Conservation (phyloP, 805 yeast species). For the Spathaspora boniae region DNA sequence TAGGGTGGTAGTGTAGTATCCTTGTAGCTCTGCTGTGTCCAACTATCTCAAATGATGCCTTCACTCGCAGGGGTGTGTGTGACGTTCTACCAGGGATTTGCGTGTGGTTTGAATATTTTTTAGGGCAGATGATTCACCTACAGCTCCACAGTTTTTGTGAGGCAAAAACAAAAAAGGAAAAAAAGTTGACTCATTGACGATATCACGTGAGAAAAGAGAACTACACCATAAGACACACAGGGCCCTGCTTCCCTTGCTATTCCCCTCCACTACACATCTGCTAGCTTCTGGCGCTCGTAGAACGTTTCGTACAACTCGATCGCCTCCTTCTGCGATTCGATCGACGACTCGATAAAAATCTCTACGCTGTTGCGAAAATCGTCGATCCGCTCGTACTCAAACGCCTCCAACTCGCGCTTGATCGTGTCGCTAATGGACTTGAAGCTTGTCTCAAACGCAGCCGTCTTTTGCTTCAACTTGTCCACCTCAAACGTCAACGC, state of each 20-base stretch:
- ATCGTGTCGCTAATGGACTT: slow-evolving; percentile 63
- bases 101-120: too few species aligned
- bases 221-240: neutral
- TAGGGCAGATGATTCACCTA: neutral
- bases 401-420: slow-evolving; percentile 60
- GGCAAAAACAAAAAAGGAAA: neutral
- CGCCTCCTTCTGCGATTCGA: slow-evolving; percentile 90
- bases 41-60: too few species aligned
- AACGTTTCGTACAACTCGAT: slow-evolving; percentile 88
- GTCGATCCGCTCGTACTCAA: slow-evolving; percentile 71
- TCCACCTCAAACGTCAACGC: slow-evolving; percentile 57
- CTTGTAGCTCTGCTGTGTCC: too few species aligned
- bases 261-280: slow-evolving; percentile 11
- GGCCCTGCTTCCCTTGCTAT: neutral
- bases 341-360: slow-evolving; percentile 82
- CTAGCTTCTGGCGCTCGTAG: slow-evolving; percentile 49
- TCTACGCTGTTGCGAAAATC: slow-evolving; percentile 90
- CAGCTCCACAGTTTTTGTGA: neutral
- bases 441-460: slow-evolving; percentile 54
- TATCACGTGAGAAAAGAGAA: too few species aligned
- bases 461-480: slow-evolving; percentile 50
- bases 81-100: too few species aligned
- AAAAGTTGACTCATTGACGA: too few species aligned
- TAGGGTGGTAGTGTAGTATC: neutral
- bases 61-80: too few species aligned